Evolutionary conservation across 345 rosid genomes (phyloP).

Genomic region (Combretum micranthum): DNA sequence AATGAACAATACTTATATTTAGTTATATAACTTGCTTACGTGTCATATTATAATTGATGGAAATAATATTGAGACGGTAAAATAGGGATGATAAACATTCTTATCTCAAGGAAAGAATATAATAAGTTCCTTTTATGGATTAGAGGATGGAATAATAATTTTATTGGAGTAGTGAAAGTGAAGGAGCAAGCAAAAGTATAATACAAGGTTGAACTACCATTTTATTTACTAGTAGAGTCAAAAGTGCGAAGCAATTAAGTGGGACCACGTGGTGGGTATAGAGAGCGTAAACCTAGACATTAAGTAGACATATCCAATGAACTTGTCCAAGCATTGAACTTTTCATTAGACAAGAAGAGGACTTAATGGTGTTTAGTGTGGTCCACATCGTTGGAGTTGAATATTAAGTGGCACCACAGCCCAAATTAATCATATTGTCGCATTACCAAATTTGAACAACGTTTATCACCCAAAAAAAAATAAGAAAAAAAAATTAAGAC

Average conservation of each 20-base stretch:
- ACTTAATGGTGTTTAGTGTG: slow-evolving; percentile 17
- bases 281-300: not conserved
- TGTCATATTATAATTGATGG: no score
- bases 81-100: no score
- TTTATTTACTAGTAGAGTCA: no score
- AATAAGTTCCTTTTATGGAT: no score
- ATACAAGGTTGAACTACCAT: no score
- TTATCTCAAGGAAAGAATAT: no score
- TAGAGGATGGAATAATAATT: no score
- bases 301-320: slow-evolving; percentile 4
- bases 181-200: no score
- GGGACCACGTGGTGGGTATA: not conserved
- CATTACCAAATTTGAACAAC: slow-evolving; percentile 34
- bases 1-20: no score
- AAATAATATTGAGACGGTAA: no score
- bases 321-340: slow-evolving; percentile 17
- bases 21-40: no score
- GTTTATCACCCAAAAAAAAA: slow-evolving; percentile 15
- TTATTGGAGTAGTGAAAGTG: no score
- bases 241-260: not conserved
- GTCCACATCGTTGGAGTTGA: slow-evolving; percentile 21
- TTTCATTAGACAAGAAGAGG: slow-evolving; percentile 1
- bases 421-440: slow-evolving; percentile 43
- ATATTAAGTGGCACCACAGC: slow-evolving; percentile 14
- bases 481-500: slow-evolving; percentile 7